A percentile compares a stretch with the other conserved stretches of the same genome.
These are phyloP conservation scores for Tylopilus intermedius DNA, from an alignment of 768 basidiomycete species.

Conservation along the genomic window DNA sequence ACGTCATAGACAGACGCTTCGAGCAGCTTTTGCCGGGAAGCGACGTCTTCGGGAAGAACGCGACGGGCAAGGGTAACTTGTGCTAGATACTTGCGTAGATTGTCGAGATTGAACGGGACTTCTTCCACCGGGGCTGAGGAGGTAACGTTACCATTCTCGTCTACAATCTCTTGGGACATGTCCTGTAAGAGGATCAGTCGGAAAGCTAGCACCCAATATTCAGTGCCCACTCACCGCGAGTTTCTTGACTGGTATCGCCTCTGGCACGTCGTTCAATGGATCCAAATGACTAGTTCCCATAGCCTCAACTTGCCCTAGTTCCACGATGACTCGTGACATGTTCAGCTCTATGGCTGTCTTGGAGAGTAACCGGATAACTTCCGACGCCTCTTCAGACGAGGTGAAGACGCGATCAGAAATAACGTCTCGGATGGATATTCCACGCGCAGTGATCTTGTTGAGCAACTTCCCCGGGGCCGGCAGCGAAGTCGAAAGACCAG, in stretches of 20 bases:
- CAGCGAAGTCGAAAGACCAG: conserved; percentile 10
- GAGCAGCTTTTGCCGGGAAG: conserved; percentile 71
- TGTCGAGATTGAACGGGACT: conserved; percentile 72
- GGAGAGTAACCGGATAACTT: conserved; percentile 53
- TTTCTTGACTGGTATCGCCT: conserved; percentile 56
- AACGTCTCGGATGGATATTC: conserved; percentile 47
- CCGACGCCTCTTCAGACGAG: conserved; percentile 50
- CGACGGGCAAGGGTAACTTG: conserved; percentile 59
- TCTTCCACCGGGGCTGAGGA: conserved; percentile 26
- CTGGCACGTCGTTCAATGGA: conserved; percentile 49
- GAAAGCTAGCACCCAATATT: background rate
- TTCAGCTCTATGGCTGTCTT: conserved; percentile 55
- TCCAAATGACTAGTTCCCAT: conserved; percentile 40
- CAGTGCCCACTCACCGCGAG: conserved; percentile 32
- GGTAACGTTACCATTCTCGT: conserved; percentile 19
- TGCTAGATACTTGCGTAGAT: conserved; percentile 64
- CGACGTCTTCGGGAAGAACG: conserved; percentile 61
- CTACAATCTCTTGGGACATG: conserved; percentile 16
- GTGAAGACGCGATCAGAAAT: conserved; percentile 54
- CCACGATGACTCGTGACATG: conserved; percentile 44
- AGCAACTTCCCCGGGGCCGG: conserved; percentile 34
- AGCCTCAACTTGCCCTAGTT: conserved; percentile 52
- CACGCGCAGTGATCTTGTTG: conserved; percentile 40
- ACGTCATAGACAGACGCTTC: conserved; percentile 86
- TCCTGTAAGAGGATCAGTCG: conserved; percentile 8